These are phyloP conservation scores for Erodium chrysanthum DNA, from an alignment of 441 rosid genomes.

Conservation along the genomic window DNA sequence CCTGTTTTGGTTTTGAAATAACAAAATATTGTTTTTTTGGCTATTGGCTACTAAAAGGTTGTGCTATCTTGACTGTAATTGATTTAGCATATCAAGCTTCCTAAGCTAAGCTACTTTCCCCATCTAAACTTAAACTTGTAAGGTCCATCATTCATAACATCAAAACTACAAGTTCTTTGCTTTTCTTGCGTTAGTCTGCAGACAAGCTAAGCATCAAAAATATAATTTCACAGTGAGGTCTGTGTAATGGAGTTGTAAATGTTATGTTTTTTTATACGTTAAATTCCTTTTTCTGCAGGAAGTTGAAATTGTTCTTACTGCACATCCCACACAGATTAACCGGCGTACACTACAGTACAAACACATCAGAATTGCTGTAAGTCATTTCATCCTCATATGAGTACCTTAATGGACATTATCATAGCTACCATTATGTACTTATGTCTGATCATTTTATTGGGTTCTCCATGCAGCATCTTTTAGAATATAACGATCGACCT, in stretches of 20 bases:
- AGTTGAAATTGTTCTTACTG: constrained; percentile 95
- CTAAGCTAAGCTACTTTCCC: too few species aligned
- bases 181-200: too few species aligned
- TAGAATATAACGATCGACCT: constrained; percentile 81
- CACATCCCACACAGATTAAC: constrained; percentile 91
- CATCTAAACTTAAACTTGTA: too few species aligned
- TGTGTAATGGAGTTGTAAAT: constrained; percentile 5
- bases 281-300: constrained; percentile 41
- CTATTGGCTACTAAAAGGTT: too few species aligned
- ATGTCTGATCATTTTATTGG: not conserved
- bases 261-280: constrained; percentile 10
- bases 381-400: constrained; percentile 16
- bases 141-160: too few species aligned
- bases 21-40: too few species aligned
- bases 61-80: too few species aligned
- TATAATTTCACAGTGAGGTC: not conserved
- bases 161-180: too few species aligned
- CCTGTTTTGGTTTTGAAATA: too few species aligned
- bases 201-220: too few species aligned
- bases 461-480: constrained; percentile 56
- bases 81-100: too few species aligned
- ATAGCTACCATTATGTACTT: not conserved
- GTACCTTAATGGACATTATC: not conserved
- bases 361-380: constrained; percentile 83
- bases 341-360: constrained; percentile 90